Evolutionary conservation across 805 yeast species (phyloP), one percentile per base, ranked within the genome.

Genomic region (Kuraishia borneana): DNA sequence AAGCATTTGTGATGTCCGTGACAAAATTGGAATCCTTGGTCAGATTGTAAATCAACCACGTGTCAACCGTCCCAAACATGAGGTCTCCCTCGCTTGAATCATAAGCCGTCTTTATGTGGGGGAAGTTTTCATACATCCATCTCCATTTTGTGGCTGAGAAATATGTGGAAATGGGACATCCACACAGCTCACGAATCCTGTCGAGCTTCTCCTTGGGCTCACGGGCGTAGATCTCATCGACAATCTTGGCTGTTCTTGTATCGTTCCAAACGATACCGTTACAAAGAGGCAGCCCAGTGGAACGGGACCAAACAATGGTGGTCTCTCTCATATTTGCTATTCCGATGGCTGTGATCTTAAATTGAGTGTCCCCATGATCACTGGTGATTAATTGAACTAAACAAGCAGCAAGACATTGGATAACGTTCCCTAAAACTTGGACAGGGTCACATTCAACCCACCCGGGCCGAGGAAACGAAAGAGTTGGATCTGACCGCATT

Each of bases 191-290:
- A 47, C 72, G 67, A 45, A 85, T 63, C 36, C 64, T 65, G 30
- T 68, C 73, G 42, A 82, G 68, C 33, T 65, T 65, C 21, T 70
- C 76, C 30, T 63, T 66, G 18, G 76, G 64, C 18, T 70, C 65
- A 44, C 64, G 63, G 38, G 65, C 60, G 45, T 69, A 70, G 51
- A 80, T 65, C 42, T 75, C 70, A 41, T 71, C 70, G 35, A 85
- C 87, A 32, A 83, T 68, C 14, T 66, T 73, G 7, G 82, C 60
- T 27, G 94, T 89, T 51, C 97, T 72, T 27, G 94, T 83, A 60
- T 88, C 97, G 41, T 89, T 83, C 97, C 97, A 88, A 25, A 88
- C 94, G 54, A 88, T 84, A 49, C 96, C 96, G 53, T 83, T 79
- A 51, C 78, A 70, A 36, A 85, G 70, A 3, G 95, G 94, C 43